Evolutionary conservation across 176 grass and related monocot species (phyloP), one percentile per base, ranked within the genome.

Genomic region (Zizania latifolia): DNA sequence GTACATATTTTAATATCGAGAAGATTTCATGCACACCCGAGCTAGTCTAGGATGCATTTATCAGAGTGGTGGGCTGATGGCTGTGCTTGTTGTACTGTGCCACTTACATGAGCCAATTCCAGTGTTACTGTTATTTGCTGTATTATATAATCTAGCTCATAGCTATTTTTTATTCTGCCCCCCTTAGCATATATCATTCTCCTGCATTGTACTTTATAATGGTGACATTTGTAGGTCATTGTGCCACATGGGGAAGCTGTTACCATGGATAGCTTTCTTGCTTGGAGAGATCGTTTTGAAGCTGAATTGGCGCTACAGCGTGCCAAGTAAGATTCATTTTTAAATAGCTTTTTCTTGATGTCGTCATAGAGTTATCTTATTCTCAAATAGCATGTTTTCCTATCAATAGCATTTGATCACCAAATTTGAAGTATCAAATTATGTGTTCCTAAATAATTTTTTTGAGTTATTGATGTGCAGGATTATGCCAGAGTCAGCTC

Each of bases 281-380:
- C 89, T 50, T 99, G 96, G 96, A 99, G 96, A 90, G 96, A 94
- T 70, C 89, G 75, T 34, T 99, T 92, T 82, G 96, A 99, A 94
- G 96, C 92, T 90, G 96, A 99, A 65, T 75, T 99, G 53, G 92
- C 92, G 10, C 59, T 99, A 55, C 91, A 94, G 67, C 86, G 84
- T 84, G 95, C 92, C 50, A 99, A 99, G 95, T 99, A 94, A 92
- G 82, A 60, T 71, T 32, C 6, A 59, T 76, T 76, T 55, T 71
- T 33, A n/a, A 5, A 27, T 65, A 71, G 12, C 48, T 82, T n/a
- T 29, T 26, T 51, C 46, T 53, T 4, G 23, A 29, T 79, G 62
- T 55, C 19, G 3, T 62, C 62, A 83, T 79, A 54, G 12, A 35
- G 74, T 68, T 41, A 74, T 68, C 69, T 62, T 83, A 2, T 69